Evolutionary conservation across 371 early-diverging fungal genomes (phyloP), one percentile per base, ranked within the genome.

Genomic region (Chytridium lagenaria): DNA sequence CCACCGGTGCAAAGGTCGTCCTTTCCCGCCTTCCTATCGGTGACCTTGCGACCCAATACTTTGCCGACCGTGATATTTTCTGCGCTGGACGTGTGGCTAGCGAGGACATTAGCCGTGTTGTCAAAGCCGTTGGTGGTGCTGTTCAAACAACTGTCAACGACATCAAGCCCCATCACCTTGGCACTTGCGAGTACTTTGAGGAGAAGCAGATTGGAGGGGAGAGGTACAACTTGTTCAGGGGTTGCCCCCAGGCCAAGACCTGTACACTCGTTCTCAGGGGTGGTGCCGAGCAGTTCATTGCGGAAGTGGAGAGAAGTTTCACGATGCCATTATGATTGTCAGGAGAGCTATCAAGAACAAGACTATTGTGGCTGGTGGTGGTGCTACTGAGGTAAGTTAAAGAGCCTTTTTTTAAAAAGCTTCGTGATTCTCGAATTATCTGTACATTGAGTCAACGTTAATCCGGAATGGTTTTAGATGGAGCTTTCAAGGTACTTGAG

Each of bases 1-100:
- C 92, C 31, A 94, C 96, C 68, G 99, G 99, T 68, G 99, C 99
- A 76, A 97, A 98, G 85, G 98, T 99, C 44, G 99, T 99, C n/a
- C 86, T 99, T 30, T 98, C 98, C 77, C 94, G 93, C 73, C 86
- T 98, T 68, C 98, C 99, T 22, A 99, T 99, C 78, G 99, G 99
- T 78, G 99, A 99, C 84, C 89, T 99, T 77, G 99, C 99, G 40
- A 99, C 99, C 26, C 99, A 99, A 84, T 99, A 98, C 90, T 99
- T 99, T 90, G 99, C 99, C 71, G 99, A 97, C 81, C 92, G 99
- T 66, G 93, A 95, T 80, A 95, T 99, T 77, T 99, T 99, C 88
- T 99, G 99, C 83, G 99, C 99, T 59, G 99, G 99, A 50, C 93
- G 99, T 78, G 99, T 99, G 37, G 83, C 97, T 37, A 90, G 90